Evolutionary conservation across 768 basidiomycete genomes (phyloP).

Genomic region (Leccinellum albellum): DNA sequence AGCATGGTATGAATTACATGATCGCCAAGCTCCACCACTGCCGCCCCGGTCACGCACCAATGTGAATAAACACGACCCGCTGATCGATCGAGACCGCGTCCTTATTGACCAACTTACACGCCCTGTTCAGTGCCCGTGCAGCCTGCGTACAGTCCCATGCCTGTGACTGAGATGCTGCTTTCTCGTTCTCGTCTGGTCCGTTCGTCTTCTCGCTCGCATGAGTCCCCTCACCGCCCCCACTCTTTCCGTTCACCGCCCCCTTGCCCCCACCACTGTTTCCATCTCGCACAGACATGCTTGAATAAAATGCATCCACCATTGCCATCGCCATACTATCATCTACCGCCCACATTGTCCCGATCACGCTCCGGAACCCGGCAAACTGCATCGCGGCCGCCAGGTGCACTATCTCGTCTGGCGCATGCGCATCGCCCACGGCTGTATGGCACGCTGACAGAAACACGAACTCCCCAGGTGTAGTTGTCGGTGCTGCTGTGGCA

Average conservation of each 20-base stretch:
- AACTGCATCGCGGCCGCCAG: constrained; percentile 37
- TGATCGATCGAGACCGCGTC: constrained; percentile 21
- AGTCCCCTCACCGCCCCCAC: neutral
- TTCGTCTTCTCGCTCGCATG: neutral
- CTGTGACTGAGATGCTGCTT: neutral
- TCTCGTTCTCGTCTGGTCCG: neutral
- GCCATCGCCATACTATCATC: constrained; percentile 20
- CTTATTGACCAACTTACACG: constrained; percentile 21
- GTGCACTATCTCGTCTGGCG: constrained; percentile 33
- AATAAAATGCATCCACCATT: constrained; percentile 25
- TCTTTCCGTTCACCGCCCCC: neutral
- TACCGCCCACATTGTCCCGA: constrained; percentile 35
- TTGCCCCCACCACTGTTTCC: neutral
- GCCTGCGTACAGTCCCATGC: constrained; percentile 15
- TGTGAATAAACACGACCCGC: constrained; percentile 27
- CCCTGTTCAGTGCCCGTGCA: constrained; percentile 17
- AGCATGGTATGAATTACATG: too few species aligned
- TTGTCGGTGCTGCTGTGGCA: neutral
- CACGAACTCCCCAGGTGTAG: constrained; percentile 19
- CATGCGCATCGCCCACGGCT: constrained; percentile 14
- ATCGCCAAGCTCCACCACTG: too few species aligned
- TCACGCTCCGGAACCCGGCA: constrained; percentile 32
- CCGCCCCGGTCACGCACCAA: constrained; percentile 9
- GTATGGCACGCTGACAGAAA: constrained; percentile 37
- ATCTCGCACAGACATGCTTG: constrained; percentile 8